phyloP scores from a whole-genome alignment of 1,284 basidiomycete genomes.

The Ustilago crameri region DNA sequence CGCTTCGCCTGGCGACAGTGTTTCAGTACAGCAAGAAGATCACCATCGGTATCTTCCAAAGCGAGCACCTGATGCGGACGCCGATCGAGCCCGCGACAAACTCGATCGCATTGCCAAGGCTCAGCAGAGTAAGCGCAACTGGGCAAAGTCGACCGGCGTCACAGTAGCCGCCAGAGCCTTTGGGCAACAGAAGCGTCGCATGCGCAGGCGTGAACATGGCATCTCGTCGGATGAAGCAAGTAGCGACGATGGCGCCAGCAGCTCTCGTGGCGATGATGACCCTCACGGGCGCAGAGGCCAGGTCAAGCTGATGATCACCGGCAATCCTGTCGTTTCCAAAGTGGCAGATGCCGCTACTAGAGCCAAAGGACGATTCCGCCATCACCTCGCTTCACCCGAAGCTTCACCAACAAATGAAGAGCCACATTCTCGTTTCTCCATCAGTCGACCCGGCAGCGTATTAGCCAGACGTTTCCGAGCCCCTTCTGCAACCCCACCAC shows the following conservation, averaged over 20 bases:
- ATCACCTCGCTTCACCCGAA: constrained; percentile 21
- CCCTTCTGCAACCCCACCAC: constrained; percentile 20
- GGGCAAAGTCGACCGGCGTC: constrained; percentile 41
- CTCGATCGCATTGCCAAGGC: constrained; percentile 48
- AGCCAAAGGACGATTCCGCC: constrained; percentile 24
- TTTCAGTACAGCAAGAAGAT: not conserved
- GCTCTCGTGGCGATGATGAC: constrained; percentile 3
- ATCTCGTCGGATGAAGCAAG: constrained; percentile 27
- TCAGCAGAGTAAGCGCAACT: constrained; percentile 36
- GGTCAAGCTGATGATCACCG: constrained; percentile 56
- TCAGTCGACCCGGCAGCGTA: constrained; percentile 24
- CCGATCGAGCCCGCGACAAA: constrained; percentile 37
- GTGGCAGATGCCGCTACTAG: constrained; percentile 23
- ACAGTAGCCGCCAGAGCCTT: constrained; percentile 18
- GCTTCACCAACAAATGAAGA: constrained; percentile 30
- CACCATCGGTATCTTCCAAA: constrained; percentile 9
- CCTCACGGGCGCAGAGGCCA: constrained; percentile 14
- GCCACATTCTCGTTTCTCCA: constrained; percentile 22
- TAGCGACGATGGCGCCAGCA: constrained; percentile 9
- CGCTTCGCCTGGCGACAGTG: not conserved
- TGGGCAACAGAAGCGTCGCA: constrained; percentile 22
- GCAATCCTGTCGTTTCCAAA: constrained; percentile 47
- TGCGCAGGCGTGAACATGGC: constrained; percentile 28
- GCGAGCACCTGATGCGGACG: constrained; percentile 34
- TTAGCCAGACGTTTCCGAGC: constrained; percentile 26